Base-by-base conservation (phyloP, 345 rosid genomes). In the Gossypium anomalum region DNA sequence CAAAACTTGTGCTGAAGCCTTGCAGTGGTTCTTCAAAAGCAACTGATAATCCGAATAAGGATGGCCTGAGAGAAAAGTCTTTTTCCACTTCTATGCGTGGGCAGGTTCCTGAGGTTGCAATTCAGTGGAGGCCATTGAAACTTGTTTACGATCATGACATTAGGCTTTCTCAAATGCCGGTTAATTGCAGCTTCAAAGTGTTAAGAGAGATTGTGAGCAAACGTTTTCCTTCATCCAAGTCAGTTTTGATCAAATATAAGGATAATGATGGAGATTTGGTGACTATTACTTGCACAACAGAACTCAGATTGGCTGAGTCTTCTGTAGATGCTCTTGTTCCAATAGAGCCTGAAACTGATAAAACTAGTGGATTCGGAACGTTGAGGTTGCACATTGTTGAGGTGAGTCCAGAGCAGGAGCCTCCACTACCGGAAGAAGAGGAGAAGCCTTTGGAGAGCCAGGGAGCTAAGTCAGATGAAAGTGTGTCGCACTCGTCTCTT, bases 141-240 rank as follows among this genome's bases (percentile, higher is more conserved):
- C 94, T 95, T 85, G 88, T 91, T 70, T 92, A 93, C 65, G 99
- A 88, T 70, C 99, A 95, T 83, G 99, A 95, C 78, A 93, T 93
- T 68, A 84, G 98, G 82, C 83, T 92, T 56, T 86, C 91, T 29
- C 92, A 87, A 77, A 95, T 95, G 99, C 98, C 94, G 0, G 89
- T 86, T 76, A 87, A 86, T 57, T 93, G 99, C 82, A 68, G 85
- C 75, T 95, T 89, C 80, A 95, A 89, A 80, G 84, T 67, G 7
- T 59, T 95, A 72, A 87, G 99, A 72, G 99, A 95, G 70, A 91
- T 84, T 58, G 93, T 95, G 77, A 80, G 89, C 78, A 84, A 74
- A 77, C 90, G 97, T 14, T 93, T 90, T 71, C 96, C 96, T 2
- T 87, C 98, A 47, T 92, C 98, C 0, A 91, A 92, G 84, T 83